Evolutionary conservation across 768 basidiomycete species (phyloP), one percentile per base, ranked within the genome.

Genomic region (Lentinula aciculospora): DNA sequence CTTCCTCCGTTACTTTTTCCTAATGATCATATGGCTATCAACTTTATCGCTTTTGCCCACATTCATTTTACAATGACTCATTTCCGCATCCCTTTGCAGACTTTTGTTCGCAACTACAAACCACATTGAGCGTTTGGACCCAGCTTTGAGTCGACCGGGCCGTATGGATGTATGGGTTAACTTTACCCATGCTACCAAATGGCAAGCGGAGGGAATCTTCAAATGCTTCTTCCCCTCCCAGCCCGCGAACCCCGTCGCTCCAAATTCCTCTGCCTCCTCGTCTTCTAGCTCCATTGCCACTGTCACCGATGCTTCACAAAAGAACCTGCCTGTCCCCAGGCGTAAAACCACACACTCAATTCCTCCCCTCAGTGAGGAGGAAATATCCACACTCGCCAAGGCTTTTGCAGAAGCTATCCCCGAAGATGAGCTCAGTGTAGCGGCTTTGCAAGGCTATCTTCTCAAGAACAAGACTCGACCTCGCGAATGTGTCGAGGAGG

Each of bases 131-230:
- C 86, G 92, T 46, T 80, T 97, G 32, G 94, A 97, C 70, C 92
- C 88, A 49, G 92, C 92, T 3, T 79, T 95, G 34, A 89, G 85
- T 68, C 83, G 92, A 21, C 89, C 93, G 28, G 94, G 94, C 58
- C 88, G 90, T 46, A 92, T 92, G 89, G 92, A 93, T 65, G 86
- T 95, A 15, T 93, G 91, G 91, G 81, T 94, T 39, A 91, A 92
- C 74, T 94, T 94, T 72, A 86, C 88, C 53, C 86, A 94, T 66
- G 91, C 92, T 4, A 92, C 89, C 7, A 93, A 91, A 69, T 93
- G 89, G 89, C 92, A 94, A 66, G 92, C 92, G 13, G 91, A 92
- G 71, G 91, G 89, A 53, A 90, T 94, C 68, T 94, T 92, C 83
- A 92, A 92, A 69, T 92, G 89, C 70, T 94, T 94, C 84, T 94